Evolutionary conservation across 2,329 filamentous ascomycete species (phyloP).

Genomic region (Paraconiothyrium sp.): DNA sequence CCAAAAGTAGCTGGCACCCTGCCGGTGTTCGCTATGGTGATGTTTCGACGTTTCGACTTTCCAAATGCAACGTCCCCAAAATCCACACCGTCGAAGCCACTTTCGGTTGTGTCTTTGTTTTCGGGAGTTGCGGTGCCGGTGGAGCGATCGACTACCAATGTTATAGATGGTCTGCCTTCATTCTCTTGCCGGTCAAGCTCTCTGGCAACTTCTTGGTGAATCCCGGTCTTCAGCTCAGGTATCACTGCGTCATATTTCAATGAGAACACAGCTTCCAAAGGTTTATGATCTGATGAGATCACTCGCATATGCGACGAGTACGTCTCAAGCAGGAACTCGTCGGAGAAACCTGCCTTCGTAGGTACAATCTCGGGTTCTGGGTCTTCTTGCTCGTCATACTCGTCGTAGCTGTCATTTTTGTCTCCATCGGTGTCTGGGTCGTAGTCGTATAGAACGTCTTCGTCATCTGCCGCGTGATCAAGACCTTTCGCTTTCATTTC

Average conservation of each 20-base stretch:
- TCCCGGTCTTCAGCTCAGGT: conserved; percentile 80
- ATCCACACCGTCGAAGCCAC: conserved; percentile 68
- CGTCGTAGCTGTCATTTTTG: conserved; percentile 52
- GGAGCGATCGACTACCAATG: conserved; percentile 76
- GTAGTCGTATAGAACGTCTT: conserved; percentile 88
- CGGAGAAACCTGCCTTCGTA: conserved; percentile 68
- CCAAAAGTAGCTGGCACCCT: conserved; percentile 80
- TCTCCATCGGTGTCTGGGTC: conserved; percentile 80
- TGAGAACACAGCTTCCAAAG: conserved; percentile 82
- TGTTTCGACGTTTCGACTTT: conserved; percentile 68
- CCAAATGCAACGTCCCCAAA: conserved; percentile 80
- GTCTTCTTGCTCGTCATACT: conserved; percentile 46
- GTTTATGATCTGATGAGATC: conserved; percentile 95
- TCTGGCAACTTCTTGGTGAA: conserved; percentile 86
- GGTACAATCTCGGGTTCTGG: conserved; percentile 60
- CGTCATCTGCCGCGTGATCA: conserved; percentile 76
- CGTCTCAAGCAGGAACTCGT: conserved; percentile 66
- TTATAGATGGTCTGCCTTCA: conserved; percentile 83
- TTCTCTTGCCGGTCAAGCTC: conserved; percentile 93
- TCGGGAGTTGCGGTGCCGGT: conserved; percentile 36
- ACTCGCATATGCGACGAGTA: conserved; percentile 92
- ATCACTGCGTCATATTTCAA: conserved; percentile 88
- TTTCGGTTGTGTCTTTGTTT: conserved; percentile 46
- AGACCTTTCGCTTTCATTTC: conserved; percentile 86
- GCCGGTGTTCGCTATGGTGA: conserved; percentile 94